phyloP scores from a whole-genome alignment of 768 basidiomycete genomes.

The Neoboletus subvelutipes region DNA sequence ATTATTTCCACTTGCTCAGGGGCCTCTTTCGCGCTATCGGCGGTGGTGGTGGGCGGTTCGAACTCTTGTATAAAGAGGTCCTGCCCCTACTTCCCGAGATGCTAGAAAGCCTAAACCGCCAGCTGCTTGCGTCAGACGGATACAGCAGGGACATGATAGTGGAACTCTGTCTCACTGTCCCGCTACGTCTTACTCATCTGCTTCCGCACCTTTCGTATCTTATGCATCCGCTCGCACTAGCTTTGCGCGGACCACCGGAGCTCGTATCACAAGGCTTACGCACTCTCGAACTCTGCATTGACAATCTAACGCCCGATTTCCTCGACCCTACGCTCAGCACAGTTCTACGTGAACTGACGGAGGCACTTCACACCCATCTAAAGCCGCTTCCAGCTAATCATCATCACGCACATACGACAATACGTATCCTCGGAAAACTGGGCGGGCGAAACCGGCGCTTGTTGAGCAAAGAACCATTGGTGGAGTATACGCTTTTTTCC shows the following conservation, averaged over 20 bases:
- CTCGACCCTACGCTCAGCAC: constrained; percentile 93
- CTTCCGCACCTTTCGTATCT: constrained; percentile 92
- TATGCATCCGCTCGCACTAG: constrained; percentile 94
- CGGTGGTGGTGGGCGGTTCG: constrained; percentile 90
- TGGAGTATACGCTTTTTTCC: constrained; percentile 69
- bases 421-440: constrained; percentile 93
- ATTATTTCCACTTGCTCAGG: constrained; percentile 90
- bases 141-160: constrained; percentile 88
- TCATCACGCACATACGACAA: constrained; percentile 89
- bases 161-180: constrained; percentile 95
- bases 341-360: constrained; percentile 91
- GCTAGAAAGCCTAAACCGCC: constrained; percentile 91
- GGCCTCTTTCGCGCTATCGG: constrained; percentile 92
- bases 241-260: constrained; percentile 83
- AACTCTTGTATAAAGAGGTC: constrained; percentile 93
- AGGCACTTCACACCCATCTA: constrained; percentile 86
- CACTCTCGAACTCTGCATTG: constrained; percentile 97
- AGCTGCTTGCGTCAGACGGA: constrained; percentile 84
- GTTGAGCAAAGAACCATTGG: constrained; percentile 72
- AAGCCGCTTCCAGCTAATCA: constrained; percentile 89
- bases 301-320: constrained; percentile 97
- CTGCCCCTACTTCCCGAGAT: constrained; percentile 95
- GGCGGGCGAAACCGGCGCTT: constrained; percentile 92
- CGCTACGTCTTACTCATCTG: constrained; percentile 90
- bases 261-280: constrained; percentile 93